Evolutionary conservation across 352 stramenopile genomes (phyloP).

Genomic region (Globisporangium nagaii): DNA sequence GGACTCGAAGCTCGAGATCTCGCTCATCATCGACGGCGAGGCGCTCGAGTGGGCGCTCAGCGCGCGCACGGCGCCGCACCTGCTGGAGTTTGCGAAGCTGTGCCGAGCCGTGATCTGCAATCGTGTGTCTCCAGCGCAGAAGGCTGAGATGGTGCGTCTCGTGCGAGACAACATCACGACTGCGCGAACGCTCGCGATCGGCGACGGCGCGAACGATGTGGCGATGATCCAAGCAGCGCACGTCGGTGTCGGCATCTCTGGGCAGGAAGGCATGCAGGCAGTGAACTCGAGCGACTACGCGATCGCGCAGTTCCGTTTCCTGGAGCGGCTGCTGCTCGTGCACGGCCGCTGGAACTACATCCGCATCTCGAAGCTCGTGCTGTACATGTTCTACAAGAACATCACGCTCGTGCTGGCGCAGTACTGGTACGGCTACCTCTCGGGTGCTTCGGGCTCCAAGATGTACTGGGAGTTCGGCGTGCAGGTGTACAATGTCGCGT

Average conservation of each 20-base stretch:
- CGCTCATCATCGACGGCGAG: slow-evolving; percentile 70
- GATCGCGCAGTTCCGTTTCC: slow-evolving; percentile 91
- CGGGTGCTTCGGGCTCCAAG: slow-evolving; percentile 88
- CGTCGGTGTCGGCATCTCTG: slow-evolving; percentile 91
- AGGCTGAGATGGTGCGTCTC: slow-evolving; percentile 75
- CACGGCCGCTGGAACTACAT: slow-evolving; percentile 92
- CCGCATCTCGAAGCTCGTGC: slow-evolving; percentile 86
- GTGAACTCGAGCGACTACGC: slow-evolving; percentile 93
- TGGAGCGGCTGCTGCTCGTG: slow-evolving; percentile 87
- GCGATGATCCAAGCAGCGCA: slow-evolving; percentile 94
- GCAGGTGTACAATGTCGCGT: slow-evolving; percentile 94
- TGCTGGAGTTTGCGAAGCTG: slow-evolving; percentile 62
- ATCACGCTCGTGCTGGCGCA: slow-evolving; percentile 86
- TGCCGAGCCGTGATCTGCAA: slow-evolving; percentile 84
- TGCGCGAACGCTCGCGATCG: slow-evolving; percentile 79
- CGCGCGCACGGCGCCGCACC: slow-evolving; percentile 32
- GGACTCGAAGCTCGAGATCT: slow-evolving; percentile 42
- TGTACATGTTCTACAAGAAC: slow-evolving; percentile 96
- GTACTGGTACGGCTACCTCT: slow-evolving; percentile 92
- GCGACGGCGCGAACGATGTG: slow-evolving; percentile 94
- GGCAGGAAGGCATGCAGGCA: slow-evolving; percentile 93
- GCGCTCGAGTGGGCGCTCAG: slow-evolving; percentile 57
- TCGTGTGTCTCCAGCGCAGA: slow-evolving; percentile 81
- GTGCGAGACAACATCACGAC: slow-evolving; percentile 53
- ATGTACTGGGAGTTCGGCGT: slow-evolving; percentile 83